A percentile compares a stretch with the other conserved stretches of the same genome.
Evolutionary conservation across 2,329 filamentous ascomycete genomes (phyloP).

Genomic region (Amauroascus niger): DNA sequence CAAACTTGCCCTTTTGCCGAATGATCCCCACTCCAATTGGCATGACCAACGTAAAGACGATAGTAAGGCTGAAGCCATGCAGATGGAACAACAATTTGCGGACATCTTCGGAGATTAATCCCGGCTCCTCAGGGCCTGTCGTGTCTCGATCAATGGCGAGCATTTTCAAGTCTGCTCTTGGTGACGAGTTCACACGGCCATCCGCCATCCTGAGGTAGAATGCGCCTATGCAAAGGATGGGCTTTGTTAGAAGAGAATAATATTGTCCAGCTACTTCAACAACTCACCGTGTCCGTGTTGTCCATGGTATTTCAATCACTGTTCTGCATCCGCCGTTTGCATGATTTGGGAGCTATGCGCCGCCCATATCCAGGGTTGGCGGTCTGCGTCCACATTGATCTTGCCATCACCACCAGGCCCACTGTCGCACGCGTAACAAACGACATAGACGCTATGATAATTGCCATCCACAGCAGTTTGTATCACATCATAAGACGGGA

Average conservation of each 20-base stretch:
- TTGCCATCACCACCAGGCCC: not conserved
- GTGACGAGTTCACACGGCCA: not conserved
- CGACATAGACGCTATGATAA: constrained; percentile 7
- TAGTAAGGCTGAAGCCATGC: not conserved
- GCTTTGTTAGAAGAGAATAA: not conserved
- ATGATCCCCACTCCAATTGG: not conserved
- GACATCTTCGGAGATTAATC: not conserved
- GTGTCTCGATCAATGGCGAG: not conserved
- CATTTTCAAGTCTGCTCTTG: not conserved
- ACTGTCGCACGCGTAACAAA: constrained; percentile 8
- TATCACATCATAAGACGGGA: not conserved
- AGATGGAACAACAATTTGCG: constrained; percentile 1
- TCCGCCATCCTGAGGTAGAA: not conserved
- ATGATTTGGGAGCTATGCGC: not conserved
- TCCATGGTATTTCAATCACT: constrained; percentile 1
- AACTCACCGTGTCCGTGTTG: constrained; percentile 5
- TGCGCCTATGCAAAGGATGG: not conserved
- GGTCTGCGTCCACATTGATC: not conserved
- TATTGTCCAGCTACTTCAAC: no score
- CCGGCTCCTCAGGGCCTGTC: not conserved
- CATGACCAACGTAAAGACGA: not conserved
- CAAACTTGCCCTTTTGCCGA: not conserved
- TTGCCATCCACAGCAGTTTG: not conserved
- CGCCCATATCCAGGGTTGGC: constrained; percentile 11
- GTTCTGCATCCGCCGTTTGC: constrained; percentile 7